A percentile compares a stretch with the other conserved stretches of the same genome.
Conservation (phyloP, 495 filamentous ascomycete genomes). For the Penicillium coprophilum region DNA sequence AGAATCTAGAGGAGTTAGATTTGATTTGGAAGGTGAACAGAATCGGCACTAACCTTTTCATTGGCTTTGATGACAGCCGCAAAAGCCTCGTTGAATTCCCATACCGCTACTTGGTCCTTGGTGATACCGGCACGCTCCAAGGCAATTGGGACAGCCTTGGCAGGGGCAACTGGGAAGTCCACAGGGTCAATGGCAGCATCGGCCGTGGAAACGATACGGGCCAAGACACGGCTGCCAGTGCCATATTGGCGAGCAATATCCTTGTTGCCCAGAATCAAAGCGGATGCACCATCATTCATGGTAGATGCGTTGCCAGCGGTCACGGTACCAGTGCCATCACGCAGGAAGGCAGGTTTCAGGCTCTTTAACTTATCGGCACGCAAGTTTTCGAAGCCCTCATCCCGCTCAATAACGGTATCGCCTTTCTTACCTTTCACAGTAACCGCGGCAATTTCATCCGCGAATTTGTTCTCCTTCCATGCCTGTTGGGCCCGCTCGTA, state of each 20-base stretch:
- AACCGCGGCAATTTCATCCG: slow-evolving; percentile 83
- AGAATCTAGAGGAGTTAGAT: slow-evolving; percentile 60
- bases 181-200: slow-evolving; percentile 93
- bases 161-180: slow-evolving; percentile 92
- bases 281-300: slow-evolving; percentile 91
- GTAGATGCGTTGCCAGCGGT: slow-evolving; percentile 92
- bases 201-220: slow-evolving; percentile 78
- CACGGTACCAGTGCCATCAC: slow-evolving; percentile 81
- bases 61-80: slow-evolving; percentile 95
- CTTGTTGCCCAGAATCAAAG: slow-evolving; percentile 79
- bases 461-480: slow-evolving; percentile 78
- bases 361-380: slow-evolving; percentile 80
- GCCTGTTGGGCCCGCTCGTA: slow-evolving; percentile 86
- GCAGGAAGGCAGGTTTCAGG: slow-evolving; percentile 87
- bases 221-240: slow-evolving; percentile 68
- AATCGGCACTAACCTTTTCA: slow-evolving; percentile 61
- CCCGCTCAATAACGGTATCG: slow-evolving; percentile 70
- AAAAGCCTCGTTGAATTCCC: slow-evolving; percentile 99
- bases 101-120: slow-evolving; percentile 83
- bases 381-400: slow-evolving; percentile 85
- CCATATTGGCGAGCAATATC: slow-evolving; percentile 76
- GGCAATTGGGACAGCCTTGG: slow-evolving; percentile 90
- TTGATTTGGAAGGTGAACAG: neutral
- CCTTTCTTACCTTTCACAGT: slow-evolving; percentile 83
- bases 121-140: slow-evolving; percentile 83